Base-by-base conservation (phyloP, 1,284 basidiomycete genomes). In the Rhodotorula sp. region DNA sequence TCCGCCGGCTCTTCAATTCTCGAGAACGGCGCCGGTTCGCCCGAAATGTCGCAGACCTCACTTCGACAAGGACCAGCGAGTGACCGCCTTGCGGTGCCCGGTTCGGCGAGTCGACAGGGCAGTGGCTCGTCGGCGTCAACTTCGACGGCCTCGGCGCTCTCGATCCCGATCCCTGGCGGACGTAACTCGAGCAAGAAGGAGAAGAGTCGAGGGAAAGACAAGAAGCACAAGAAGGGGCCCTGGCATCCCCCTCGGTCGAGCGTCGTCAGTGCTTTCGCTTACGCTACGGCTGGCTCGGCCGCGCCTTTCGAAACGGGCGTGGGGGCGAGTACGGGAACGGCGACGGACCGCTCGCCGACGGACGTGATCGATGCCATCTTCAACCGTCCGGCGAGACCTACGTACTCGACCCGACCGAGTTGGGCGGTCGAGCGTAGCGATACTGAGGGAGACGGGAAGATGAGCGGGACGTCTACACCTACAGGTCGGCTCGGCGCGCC, bases 301-400 rank as follows among this genome's bases (percentile, higher is more conserved):
- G 40, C 56, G 56, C 44, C 40, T 44, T 22, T 47, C 18, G n/a
- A 28, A 8, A 47, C n/a, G 15, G 40, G 56, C 26, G 56, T 44
- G 9, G 40, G 44, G 31, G 26, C 26, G 44, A 44, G 26, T 28
- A 58, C 40, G 15, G 26, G 44, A 47, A 30, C 44, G 26, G 51
- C 40, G 26, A 15, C 55, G 24, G 50, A 53, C n/a, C 67, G 72
- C 34, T 54, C 54, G 44, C 67, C 72, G 20, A 11, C 58, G 26
- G 72, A 74, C 28, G 57, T 74, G 54, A 60, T 74, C 60, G 70
- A 74, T 22, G 48, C 51, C 10, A 50, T 74, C 50, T 74, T 74
- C 63, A 74, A 71, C 54, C 67, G 65, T 0, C 64, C 67, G 20
- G 44, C 44, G 4, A 37, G 50, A 26, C 55, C 69, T 48, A 48